phyloP scores from a whole-genome alignment of 148 eudicot species.

The Cornus kousa region DNA sequence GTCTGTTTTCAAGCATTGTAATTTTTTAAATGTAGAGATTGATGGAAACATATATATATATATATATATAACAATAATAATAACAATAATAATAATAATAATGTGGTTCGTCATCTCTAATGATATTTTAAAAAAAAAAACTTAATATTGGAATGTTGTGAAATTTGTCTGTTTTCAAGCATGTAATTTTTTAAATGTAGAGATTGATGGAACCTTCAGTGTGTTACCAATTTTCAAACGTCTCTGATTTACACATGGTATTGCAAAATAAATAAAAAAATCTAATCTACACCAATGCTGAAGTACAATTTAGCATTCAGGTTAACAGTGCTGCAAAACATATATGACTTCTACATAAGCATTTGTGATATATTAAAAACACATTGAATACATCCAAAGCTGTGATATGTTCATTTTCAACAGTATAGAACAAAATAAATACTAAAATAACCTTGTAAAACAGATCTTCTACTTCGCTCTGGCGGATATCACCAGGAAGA shows the following conservation, averaged over 20 bases:
- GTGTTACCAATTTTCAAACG: not conserved
- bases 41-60: too few relatives aligned
- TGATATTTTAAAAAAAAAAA: too few relatives aligned
- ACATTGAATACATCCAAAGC: not conserved
- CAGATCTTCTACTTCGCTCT: constrained; percentile 80
- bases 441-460: constrained; percentile 65
- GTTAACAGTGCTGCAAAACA: not conserved
- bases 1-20: too few relatives aligned
- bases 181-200: too few relatives aligned
- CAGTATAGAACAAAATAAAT: not conserved
- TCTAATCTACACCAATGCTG: not conserved
- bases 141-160: too few relatives aligned
- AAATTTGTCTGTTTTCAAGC: too few relatives aligned
- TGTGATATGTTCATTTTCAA: not conserved
- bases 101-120: too few relatives aligned
- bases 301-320: not conserved
- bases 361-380: not conserved
- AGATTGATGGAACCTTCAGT: too few relatives aligned
- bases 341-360: not conserved
- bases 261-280: too few relatives aligned
- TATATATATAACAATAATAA: too few relatives aligned
- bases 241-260: not conserved
- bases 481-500: constrained; percentile 78
- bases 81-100: too few relatives aligned
- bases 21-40: too few relatives aligned